phyloP scores from a whole-genome alignment of 345 rosid species.

The Citrus medica region DNA sequence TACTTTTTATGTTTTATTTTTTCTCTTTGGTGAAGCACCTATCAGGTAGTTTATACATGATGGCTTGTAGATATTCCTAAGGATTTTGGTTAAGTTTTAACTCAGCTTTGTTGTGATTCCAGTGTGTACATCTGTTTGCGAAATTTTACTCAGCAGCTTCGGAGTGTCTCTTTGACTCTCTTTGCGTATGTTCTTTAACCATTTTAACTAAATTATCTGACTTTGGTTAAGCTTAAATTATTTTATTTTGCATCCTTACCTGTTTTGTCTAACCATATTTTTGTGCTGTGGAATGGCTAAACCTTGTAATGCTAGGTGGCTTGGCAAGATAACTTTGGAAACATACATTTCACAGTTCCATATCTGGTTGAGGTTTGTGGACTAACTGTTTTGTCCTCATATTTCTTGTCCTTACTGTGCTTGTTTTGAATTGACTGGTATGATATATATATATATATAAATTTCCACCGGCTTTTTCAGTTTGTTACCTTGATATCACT shows the following conservation, averaged over 20 bases:
- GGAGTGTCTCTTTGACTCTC: constrained; percentile 71
- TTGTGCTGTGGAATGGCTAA: constrained; percentile 15
- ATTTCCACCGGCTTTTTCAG: neutral
- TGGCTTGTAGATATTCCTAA: neutral
- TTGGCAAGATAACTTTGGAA: constrained; percentile 89
- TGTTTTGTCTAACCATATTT: neutral
- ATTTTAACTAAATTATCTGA: constrained; percentile 13
- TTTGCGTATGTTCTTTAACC: constrained; percentile 58
- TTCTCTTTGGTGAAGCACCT: neutral
- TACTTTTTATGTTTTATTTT: neutral
- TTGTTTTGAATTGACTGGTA: neutral
- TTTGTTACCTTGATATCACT: neutral
- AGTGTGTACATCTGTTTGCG: constrained; percentile 92
- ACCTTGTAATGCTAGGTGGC: constrained; percentile 62
- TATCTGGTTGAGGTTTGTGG: constrained; percentile 93
- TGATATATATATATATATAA: neutral
- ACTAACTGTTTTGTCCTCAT: neutral
- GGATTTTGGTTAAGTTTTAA: neutral
- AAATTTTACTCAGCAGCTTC: constrained; percentile 82
- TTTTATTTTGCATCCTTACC: neutral
- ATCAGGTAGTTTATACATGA: neutral
- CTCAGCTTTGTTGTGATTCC: constrained; percentile 25
- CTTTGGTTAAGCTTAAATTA: neutral
- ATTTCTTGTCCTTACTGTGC: neutral
- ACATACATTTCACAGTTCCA: constrained; percentile 96